These are phyloP conservation scores for Scedosporium boydii DNA, from an alignment of 2,329 filamentous ascomycete species.

Conservation along the genomic window DNA sequence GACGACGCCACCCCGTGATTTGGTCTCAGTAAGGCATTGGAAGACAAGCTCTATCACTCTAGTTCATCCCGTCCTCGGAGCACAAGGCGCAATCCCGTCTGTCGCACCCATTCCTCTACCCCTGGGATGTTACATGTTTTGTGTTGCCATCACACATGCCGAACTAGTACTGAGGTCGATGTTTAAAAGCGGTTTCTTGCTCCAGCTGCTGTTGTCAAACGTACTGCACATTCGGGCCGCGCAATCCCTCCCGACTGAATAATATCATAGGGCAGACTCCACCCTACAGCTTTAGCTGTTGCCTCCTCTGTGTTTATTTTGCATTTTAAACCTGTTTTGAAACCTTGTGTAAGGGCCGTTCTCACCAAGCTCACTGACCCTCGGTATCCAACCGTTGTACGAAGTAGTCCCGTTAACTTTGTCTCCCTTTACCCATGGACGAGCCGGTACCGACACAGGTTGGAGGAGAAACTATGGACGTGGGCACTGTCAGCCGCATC, in stretches of 20 bases:
- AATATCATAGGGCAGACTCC: too few species aligned
- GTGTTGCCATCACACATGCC: not conserved
- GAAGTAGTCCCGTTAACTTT: too few species aligned
- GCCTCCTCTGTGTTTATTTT: too few species aligned
- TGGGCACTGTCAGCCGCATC: conserved; percentile 11
- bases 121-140: not conserved
- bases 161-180: not conserved
- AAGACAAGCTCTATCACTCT: too few species aligned
- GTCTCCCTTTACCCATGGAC: conserved; percentile 4
- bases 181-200: not conserved
- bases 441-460: not conserved
- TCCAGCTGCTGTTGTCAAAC: not conserved
- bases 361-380: too few species aligned
- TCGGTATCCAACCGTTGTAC: too few species aligned
- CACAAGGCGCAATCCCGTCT: not conserved
- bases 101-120: not conserved
- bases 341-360: too few species aligned
- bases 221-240: too few species aligned
- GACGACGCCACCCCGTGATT: not conserved
- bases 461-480: conserved; percentile 7
- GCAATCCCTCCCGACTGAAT: too few species aligned
- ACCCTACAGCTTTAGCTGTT: too few species aligned
- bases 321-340: too few species aligned
- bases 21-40: too few species aligned
- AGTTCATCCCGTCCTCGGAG: not conserved